Evolutionary conservation across 306 rosid species (phyloP), one percentile per base, ranked within the genome.

Genomic region (Sophora flavescens): DNA sequence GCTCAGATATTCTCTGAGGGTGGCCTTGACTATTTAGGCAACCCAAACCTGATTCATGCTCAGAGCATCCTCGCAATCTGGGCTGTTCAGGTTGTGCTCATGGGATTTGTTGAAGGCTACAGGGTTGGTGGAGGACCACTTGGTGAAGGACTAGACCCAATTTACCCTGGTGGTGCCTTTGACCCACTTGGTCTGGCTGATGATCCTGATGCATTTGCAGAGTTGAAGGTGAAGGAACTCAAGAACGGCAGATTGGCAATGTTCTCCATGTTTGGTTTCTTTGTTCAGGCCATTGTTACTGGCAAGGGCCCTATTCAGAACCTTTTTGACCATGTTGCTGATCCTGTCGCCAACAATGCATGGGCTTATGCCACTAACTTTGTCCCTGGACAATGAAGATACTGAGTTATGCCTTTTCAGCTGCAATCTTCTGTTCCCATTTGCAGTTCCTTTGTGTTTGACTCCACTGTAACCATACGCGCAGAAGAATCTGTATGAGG

Each of bases 21-120:
- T 10, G 98, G 98, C 32, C 93, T 95, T 6, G 97, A 95, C 65
- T 95, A 95, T 45, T 95, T 95, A 0, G 97, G 98, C 61, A 95
- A 95, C 97, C 98, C 97, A 16, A 95, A 95, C 81, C 84, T 92
- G 26, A 42, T 95, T 58, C 98, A 92, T 36, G 96, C 98, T 42
- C 98, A 95, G 83, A 95, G 98, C 89, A 95, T 95, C 70, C 87
- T 95, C 17, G 98, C 97, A 11, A 95, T 95, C 84, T 95, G 96
- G 98, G 96, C 97, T 9, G 9, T 6, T 33, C 98, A 95, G 86
- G 98, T 95, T 82, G 97, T 95, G 77, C 90, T 95, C 5, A 95
- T 95, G 98, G 97, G 98, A 2, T 89, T 95, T 8, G 80, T 95
- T 15, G 97, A 95, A 80, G 97, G 98, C 0, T 95, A 95, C 92